These are phyloP conservation scores for Plantago lanceolata DNA, from an alignment of 305 asterid genomes.

Conservation along the genomic window DNA sequence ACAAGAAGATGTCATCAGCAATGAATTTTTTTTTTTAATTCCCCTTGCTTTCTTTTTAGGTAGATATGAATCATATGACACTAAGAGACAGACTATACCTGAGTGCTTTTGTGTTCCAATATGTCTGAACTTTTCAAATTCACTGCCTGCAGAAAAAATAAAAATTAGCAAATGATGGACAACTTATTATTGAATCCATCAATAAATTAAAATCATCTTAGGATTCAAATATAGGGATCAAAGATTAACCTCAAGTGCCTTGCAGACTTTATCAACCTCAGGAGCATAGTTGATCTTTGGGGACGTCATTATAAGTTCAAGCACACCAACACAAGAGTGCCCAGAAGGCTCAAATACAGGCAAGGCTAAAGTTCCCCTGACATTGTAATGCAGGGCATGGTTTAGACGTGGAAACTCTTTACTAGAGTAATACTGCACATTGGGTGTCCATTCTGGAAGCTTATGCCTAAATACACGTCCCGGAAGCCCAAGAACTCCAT, in stretches of 20 bases:
- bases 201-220: constrained; percentile 12
- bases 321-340: constrained; percentile 73
- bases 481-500: constrained; percentile 72
- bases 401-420: constrained; percentile 69
- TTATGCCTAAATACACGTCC: constrained; percentile 80
- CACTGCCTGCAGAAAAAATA: constrained; percentile 69
- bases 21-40: constrained; percentile 8
- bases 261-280: constrained; percentile 92
- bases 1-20: constrained; percentile 26
- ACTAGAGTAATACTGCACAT: constrained; percentile 85
- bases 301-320: constrained; percentile 87
- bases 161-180: constrained; percentile 20
- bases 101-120: constrained; percentile 64
- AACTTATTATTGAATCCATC: constrained; percentile 1
- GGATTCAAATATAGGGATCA: neutral
- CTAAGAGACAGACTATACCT: constrained; percentile 33
- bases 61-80: constrained; percentile 13
- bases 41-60: neutral
- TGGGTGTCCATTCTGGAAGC: constrained; percentile 92
- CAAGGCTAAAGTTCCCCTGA: constrained; percentile 80
- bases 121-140: constrained; percentile 83
- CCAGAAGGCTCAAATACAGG: constrained; percentile 92
- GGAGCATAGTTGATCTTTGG: constrained; percentile 85
- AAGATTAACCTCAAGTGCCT: constrained; percentile 84
- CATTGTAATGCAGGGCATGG: constrained; percentile 77